phyloP scores from a whole-genome alignment of 2,329 filamentous ascomycete species.

The Trematosphaeria pertusa region DNA sequence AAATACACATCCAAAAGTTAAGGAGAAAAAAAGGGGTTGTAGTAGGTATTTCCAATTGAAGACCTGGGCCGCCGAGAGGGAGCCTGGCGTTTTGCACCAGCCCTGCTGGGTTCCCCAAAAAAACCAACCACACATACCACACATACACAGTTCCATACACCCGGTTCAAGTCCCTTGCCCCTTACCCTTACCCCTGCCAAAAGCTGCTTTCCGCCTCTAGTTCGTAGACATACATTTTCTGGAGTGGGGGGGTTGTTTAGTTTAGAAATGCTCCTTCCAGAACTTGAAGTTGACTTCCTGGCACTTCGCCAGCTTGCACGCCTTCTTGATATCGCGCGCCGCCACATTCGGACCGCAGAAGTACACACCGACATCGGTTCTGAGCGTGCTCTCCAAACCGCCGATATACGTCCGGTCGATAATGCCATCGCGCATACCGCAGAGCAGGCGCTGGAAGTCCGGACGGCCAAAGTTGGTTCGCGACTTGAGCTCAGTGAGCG shows the following conservation, averaged over 20 bases:
- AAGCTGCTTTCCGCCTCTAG: too few relatives aligned
- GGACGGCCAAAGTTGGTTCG: slow-evolving; percentile 95
- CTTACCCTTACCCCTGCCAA: too few relatives aligned
- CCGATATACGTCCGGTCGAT: slow-evolving; percentile 83
- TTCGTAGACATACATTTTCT: too few relatives aligned
- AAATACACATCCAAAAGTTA: too few relatives aligned
- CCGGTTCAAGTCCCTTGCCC: too few relatives aligned
- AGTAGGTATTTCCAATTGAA: slow-evolving; percentile 5
- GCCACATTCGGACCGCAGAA: slow-evolving; percentile 88
- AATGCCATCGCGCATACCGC: slow-evolving; percentile 87
- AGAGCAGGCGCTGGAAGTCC: slow-evolving; percentile 82
- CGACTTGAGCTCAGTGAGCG: slow-evolving; percentile 86
- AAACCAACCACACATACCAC: neutral
- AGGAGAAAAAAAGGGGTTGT: too few relatives aligned
- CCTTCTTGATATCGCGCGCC: slow-evolving; percentile 84
- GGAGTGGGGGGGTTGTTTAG: too few relatives aligned
- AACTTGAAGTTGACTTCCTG: slow-evolving; percentile 92
- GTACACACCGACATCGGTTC: slow-evolving; percentile 93
- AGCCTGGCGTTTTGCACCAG: too few relatives aligned
- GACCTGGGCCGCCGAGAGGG: too few relatives aligned
- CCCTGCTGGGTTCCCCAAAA: slow-evolving; percentile 1
- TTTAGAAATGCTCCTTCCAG: slow-evolving; percentile 90
- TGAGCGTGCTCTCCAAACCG: slow-evolving; percentile 76
- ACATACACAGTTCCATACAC: too few relatives aligned
- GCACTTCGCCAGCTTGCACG: slow-evolving; percentile 74